These are phyloP conservation scores for Spizellomyces sp. DNA, from an alignment of 192 early-diverging fungal species.

Conservation along the genomic window DNA sequence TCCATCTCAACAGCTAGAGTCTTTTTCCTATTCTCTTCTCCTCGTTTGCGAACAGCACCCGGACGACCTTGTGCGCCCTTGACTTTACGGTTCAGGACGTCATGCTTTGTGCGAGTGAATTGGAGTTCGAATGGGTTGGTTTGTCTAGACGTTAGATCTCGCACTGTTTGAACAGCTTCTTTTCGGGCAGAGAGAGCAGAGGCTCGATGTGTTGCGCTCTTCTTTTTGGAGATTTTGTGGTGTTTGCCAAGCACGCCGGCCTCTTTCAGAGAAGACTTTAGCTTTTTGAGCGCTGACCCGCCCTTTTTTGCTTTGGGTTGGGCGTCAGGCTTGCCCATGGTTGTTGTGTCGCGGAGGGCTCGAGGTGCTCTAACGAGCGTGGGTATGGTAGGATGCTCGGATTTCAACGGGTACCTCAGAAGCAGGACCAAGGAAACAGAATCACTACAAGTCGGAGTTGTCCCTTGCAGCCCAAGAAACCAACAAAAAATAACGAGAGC, in stretches of 20 bases:
- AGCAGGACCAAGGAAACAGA: too few relatives aligned
- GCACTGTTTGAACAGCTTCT: constrained; percentile 32
- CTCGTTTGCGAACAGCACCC: constrained; percentile 74
- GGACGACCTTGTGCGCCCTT: constrained; percentile 85
- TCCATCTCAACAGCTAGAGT: constrained; percentile 80
- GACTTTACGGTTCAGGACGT: constrained; percentile 77
- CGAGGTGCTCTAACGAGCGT: too few relatives aligned
- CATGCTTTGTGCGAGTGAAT: constrained; percentile 76
- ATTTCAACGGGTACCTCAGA: too few relatives aligned
- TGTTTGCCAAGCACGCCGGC: constrained; percentile 78
- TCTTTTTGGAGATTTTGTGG: constrained; percentile 68
- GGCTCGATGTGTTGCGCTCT: constrained; percentile 49
- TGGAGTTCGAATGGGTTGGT: constrained; percentile 93
- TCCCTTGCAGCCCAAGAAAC: too few relatives aligned
- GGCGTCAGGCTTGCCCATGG: background rate
- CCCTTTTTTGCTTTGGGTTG: constrained; percentile 11
- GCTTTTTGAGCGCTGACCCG: constrained; percentile 78
- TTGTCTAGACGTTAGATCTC: constrained; percentile 21
- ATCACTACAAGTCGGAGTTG: too few relatives aligned
- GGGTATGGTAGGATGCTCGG: too few relatives aligned
- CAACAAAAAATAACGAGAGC: too few relatives aligned
- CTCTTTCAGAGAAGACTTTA: constrained; percentile 75
- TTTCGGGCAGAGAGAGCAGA: constrained; percentile 34
- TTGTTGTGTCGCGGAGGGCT: background rate
- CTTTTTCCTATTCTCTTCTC: constrained; percentile 82